phyloP scores from a whole-genome alignment of 495 filamentous ascomycete genomes.

The Schizothecium vesticola region DNA sequence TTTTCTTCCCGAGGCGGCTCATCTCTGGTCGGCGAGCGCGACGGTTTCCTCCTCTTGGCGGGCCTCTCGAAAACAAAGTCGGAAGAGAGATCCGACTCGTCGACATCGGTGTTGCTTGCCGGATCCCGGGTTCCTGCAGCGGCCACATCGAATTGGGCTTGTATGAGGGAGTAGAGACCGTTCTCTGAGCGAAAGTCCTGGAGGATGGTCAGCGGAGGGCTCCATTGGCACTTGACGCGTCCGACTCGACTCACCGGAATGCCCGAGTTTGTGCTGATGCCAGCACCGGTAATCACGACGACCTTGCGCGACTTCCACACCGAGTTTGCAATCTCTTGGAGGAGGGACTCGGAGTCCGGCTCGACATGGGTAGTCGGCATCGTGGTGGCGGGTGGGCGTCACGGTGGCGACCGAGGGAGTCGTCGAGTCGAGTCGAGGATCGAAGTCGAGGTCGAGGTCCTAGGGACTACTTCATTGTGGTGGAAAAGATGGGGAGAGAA shows the following conservation, averaged over 20 bases:
- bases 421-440: neutral
- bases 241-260: slow-evolving; percentile 53
- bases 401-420: neutral
- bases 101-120: slow-evolving; percentile 6
- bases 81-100: slow-evolving; percentile 12
- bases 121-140: slow-evolving; percentile 19
- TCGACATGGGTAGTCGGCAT: slow-evolving; percentile 55
- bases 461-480: neutral
- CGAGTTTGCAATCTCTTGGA: slow-evolving; percentile 57
- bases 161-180: slow-evolving; percentile 63
- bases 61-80: slow-evolving; percentile 27
- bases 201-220: slow-evolving; percentile 20
- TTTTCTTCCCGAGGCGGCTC: neutral
- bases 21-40: slow-evolving; percentile 8
- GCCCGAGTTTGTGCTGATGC: slow-evolving; percentile 68
- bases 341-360: slow-evolving; percentile 42
- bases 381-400: slow-evolving; percentile 2
- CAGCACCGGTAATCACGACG: slow-evolving; percentile 64
- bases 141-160: slow-evolving; percentile 56
- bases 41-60: slow-evolving; percentile 39
- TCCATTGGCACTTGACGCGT: neutral
- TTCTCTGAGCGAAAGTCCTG: slow-evolving; percentile 69
- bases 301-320: slow-evolving; percentile 57
- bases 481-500: neutral
- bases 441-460: neutral